phyloP scores from a whole-genome alignment of 495 filamentous ascomycete genomes.

The Neurospora sp. region DNA sequence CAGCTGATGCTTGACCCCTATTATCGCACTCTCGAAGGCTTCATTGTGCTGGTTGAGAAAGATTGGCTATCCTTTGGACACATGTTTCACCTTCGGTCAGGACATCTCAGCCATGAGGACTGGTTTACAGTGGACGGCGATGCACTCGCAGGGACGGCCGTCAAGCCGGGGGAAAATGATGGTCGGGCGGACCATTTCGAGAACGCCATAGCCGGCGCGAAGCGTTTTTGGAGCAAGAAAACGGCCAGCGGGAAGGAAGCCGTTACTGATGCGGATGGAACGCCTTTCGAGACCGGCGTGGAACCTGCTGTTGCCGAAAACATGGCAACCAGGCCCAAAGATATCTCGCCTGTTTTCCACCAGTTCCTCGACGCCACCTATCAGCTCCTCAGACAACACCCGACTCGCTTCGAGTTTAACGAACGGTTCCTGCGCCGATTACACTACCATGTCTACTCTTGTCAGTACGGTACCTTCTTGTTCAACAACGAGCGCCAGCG shows the following conservation, averaged over 20 bases:
- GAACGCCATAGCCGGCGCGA: slow-evolving; percentile 77
- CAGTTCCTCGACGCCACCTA: slow-evolving; percentile 96
- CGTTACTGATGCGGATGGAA: slow-evolving; percentile 39
- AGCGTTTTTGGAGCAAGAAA: slow-evolving; percentile 78
- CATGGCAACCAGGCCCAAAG: slow-evolving; percentile 52
- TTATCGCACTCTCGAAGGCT: slow-evolving; percentile 89
- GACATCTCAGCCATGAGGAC: slow-evolving; percentile 78
- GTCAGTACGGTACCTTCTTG: slow-evolving; percentile 94
- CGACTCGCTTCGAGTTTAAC: slow-evolving; percentile 91
- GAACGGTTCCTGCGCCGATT: slow-evolving; percentile 86
- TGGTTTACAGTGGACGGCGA: slow-evolving; percentile 89
- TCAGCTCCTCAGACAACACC: slow-evolving; percentile 79
- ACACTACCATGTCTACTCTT: slow-evolving; percentile 89
- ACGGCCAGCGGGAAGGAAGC: slow-evolving; percentile 55
- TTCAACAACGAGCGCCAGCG: slow-evolving; percentile 92
- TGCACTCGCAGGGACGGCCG: slow-evolving; percentile 38
- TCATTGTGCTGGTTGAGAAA: slow-evolving; percentile 91
- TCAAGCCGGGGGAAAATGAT: slow-evolving; percentile 45
- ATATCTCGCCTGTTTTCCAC: slow-evolving; percentile 95
- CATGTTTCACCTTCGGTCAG: slow-evolving; percentile 87
- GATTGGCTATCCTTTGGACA: slow-evolving; percentile 98
- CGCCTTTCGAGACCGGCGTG: slow-evolving; percentile 7
- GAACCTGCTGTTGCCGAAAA: slow-evolving; percentile 30
- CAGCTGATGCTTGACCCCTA: slow-evolving; percentile 94
- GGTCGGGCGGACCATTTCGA: slow-evolving; percentile 68